Base-by-base conservation (phyloP, 23 red algal genomes). In the Gracilaria gracilis region DNA sequence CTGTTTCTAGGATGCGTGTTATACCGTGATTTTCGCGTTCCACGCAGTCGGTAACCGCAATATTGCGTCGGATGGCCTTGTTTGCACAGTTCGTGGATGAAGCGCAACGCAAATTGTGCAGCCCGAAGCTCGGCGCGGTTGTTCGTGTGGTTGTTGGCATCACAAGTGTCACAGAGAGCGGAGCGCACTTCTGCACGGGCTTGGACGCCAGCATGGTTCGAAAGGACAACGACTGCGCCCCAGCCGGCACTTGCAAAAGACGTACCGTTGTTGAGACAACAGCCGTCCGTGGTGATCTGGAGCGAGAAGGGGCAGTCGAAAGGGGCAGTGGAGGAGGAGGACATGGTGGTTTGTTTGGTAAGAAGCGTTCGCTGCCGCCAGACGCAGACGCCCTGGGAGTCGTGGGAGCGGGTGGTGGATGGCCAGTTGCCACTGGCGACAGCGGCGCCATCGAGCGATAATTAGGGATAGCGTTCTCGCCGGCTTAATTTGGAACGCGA, bases 61-160 rank as follows among this genome's bases (percentile, higher is more conserved):
- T 6, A 64, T 17, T 20, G 59, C 4, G 59, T 11, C 4, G 59
- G 17, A 64, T 64, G 59, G 7, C 59, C 59, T 17, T 11, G 28
- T 64, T 64, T 58, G 29, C 65, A 70, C 65, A 35, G 15, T 71
- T 48, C 33, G 61, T 42, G 61, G 28, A 71, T 85, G 81, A 58
- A 85, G 20, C 61, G 7, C 2, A 65, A 38, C 39, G 81, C 81
- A 29, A 13, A 79, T 9, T 51, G 8, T 42, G 50, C 74, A 25
- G 74, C 74, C 25, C 74, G 74, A 25, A 79, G 50, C 46, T 53
- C 74, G 21, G 74, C 74, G 6, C 74, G 74, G 50, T 79, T 79
- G 74, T 57, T 51, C 25, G 74, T 79, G 7, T 79, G 74, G 46
- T 51, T 31, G 6, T 57, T 9, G 3, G 74, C 46, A 32, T 79